Conservation (phyloP, 352 stramenopile genomes). For the Phytophthora tentaculata region DNA sequence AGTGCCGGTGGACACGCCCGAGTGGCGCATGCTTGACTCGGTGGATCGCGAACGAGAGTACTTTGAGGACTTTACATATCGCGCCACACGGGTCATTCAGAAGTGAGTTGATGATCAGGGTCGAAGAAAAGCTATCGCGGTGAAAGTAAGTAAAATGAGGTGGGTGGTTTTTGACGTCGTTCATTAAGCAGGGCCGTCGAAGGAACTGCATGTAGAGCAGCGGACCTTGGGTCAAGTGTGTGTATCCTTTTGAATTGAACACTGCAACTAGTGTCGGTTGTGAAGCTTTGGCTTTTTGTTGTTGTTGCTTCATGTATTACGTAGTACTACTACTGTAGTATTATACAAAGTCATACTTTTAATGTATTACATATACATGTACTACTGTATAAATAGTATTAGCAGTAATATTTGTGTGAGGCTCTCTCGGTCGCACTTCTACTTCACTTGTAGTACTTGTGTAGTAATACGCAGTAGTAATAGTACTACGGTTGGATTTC, state of each 20-base stretch:
- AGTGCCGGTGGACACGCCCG: constrained; percentile 84
- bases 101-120: too few species aligned
- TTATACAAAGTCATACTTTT: too few species aligned
- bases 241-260: constrained; percentile 38
- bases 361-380: too few species aligned
- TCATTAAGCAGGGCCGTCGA: constrained; percentile 21
- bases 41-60: constrained; percentile 86
- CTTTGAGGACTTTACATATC: constrained; percentile 88
- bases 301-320: too few species aligned
- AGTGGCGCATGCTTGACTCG: constrained; percentile 91
- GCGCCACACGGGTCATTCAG: constrained; percentile 74
- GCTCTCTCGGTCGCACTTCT: too few species aligned
- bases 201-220: constrained; percentile 36
- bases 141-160: constrained; percentile 30
- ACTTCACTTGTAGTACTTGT: too few species aligned
- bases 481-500: too few species aligned
- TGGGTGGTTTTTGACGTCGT: constrained; percentile 23
- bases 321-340: too few species aligned
- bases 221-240: constrained; percentile 12
- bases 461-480: too few species aligned
- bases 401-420: too few species aligned
- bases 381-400: too few species aligned
- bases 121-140: constrained; percentile 4
- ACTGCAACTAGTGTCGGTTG: constrained; percentile 17
- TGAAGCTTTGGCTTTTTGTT: constrained; percentile 1